Evolutionary conservation across 768 basidiomycete genomes (phyloP), one percentile per base, ranked within the genome.

Genomic region (Macrolepiota albuminosa): DNA sequence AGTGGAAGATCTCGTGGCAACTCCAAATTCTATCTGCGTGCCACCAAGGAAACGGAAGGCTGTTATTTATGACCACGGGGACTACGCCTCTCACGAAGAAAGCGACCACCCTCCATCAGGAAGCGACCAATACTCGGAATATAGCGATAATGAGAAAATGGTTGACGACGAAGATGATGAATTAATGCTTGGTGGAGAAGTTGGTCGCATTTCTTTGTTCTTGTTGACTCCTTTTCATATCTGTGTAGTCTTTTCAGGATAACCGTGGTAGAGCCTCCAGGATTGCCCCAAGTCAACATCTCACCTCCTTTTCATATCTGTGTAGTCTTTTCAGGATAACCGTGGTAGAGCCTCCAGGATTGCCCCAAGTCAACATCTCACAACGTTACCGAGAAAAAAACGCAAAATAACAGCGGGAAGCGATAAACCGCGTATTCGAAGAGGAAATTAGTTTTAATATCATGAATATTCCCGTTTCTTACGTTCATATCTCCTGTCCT

Each of bases 181-280:
- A 64, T 67, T 88, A 34, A 77, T 82, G 76, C 81, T 88, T 71
- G 83, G 81, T 31, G 73, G 77, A n/a, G 81, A 81, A 76, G 87
- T 87, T 52, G 37, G 70, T 65, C 47, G 13, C 9, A 6, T 39
- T 39, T 46, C 48, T 31, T 37, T 21, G 4, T 47, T 10, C 24
- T 36, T 31, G 61, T 59, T 46, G 49, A 54, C n/a, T 39, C 18
- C 26, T 43, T 21, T 37, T 52, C 37, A 37, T 39, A 54, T 11
- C 24, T 42, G 43, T 40, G 37, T 40, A 81, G 71, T 71, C 37
- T 14, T 76, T 78, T 63, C 70, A 69, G 57, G 67, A 70, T 18
- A 67, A 72, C 54, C 67, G 62, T 16, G 61, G 64, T 36, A 65
- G 47, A 56, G 49, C 49, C 14, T 52, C 55, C 18, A 60, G 60